A percentile compares a stretch with the other conserved stretches of the same genome.
Evolutionary conservation across 2,329 filamentous ascomycete genomes (phyloP).

Genomic region (Lachnellula hyalina): DNA sequence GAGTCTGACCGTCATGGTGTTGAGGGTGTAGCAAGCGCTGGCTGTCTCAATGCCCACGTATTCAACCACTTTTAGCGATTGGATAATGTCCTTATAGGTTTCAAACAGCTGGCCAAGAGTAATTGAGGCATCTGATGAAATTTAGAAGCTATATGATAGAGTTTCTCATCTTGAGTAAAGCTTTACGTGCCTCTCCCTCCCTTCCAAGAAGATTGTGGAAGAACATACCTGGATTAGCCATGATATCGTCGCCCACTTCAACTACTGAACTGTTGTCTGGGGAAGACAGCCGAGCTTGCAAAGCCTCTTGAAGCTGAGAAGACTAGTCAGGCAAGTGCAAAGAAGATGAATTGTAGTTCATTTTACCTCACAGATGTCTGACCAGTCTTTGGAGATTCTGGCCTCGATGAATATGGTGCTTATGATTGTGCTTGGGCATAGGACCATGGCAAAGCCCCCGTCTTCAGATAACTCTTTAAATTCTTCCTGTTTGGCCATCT

Average conservation of each 20-base stretch:
- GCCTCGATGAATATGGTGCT: not conserved
- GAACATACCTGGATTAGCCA: constrained; percentile 6
- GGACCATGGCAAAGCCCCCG: not conserved
- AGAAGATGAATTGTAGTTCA: not conserved
- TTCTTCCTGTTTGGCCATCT: not conserved
- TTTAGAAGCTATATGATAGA: not conserved
- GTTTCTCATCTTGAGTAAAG: too few relatives aligned
- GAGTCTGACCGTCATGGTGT: constrained; percentile 14
- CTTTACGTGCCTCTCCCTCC: not conserved
- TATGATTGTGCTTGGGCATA: not conserved
- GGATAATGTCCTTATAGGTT: constrained; percentile 6
- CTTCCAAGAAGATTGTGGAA: not conserved
- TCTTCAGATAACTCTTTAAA: not conserved
- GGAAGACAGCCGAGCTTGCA: constrained; percentile 12
- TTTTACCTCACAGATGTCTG: not conserved
- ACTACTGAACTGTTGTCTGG: constrained; percentile 2
- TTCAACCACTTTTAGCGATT: constrained; percentile 25
- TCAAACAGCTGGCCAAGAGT: constrained; percentile 10
- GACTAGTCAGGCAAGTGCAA: not conserved
- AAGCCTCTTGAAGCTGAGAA: not conserved
- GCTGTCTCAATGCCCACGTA: constrained; percentile 15
- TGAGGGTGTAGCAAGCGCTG: constrained; percentile 12
- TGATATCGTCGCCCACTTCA: constrained; percentile 16
- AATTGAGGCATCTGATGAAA: not conserved
- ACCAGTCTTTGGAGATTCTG: not conserved